phyloP scores from a whole-genome alignment of 2,329 filamentous ascomycete genomes.

The Phialophora macrospora region DNA sequence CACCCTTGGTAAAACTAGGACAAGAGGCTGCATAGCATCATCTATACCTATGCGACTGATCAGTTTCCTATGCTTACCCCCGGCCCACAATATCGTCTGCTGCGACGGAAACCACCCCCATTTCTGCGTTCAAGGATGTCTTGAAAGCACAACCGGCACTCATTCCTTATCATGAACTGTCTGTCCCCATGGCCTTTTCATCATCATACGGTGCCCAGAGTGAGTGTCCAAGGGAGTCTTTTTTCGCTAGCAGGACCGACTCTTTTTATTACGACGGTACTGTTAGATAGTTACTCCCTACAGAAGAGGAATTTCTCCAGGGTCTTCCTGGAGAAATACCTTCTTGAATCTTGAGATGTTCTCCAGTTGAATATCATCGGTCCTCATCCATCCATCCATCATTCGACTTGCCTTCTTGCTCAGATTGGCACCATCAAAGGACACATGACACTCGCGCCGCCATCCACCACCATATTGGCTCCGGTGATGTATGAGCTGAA shows the following conservation, averaged over 20 bases:
- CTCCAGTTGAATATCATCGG: not conserved
- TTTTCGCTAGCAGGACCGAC: conserved; percentile 98
- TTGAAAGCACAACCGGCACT: conserved; percentile 36
- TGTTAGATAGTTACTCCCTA: conserved; percentile 97
- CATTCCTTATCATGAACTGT: conserved; percentile 93
- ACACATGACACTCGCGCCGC: conserved; percentile 57
- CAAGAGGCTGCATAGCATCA: no score
- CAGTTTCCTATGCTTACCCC: not conserved
- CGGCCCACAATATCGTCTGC: not conserved
- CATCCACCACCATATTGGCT: conserved; percentile 66
- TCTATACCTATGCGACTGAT: not conserved
- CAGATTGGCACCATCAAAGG: conserved; percentile 50
- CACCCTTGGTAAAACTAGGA: not conserved
- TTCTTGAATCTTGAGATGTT: not conserved
- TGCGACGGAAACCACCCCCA: not conserved
- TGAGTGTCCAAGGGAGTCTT: conserved; percentile 70
- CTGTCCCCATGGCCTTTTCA: conserved; percentile 75
- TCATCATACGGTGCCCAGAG: conserved; percentile 92
- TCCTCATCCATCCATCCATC: not conserved
- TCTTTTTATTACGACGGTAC: conserved; percentile 71
- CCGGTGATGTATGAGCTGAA: conserved; percentile 68
- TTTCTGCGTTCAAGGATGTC: not conserved
- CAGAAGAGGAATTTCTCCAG: conserved; percentile 52
- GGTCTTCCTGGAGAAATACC: no score
- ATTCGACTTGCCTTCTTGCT: not conserved